phyloP scores from a whole-genome alignment of 164 flowering plant genomes.

The Tetrastigma voinierianum region DNA sequence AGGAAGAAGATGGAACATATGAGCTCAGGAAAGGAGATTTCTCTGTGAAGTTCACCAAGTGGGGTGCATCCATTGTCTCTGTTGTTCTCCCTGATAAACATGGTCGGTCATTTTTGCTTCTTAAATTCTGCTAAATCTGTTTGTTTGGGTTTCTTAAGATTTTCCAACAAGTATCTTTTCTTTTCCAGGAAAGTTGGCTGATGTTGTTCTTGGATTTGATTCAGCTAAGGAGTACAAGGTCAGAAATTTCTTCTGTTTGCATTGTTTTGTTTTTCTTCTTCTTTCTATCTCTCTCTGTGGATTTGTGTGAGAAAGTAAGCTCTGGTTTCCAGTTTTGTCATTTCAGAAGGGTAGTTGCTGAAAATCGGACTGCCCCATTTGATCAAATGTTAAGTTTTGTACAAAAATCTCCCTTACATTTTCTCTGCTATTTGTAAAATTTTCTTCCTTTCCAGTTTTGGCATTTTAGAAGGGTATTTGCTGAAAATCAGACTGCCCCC shows the following conservation, averaged over 20 bases:
- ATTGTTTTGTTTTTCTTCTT: not conserved
- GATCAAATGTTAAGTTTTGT: too few species aligned
- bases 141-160: not conserved
- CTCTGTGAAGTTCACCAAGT: slow-evolving; percentile 63
- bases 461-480: too few species aligned
- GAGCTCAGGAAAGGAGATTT: slow-evolving; percentile 62
- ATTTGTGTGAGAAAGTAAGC: too few species aligned
- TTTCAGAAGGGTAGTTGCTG: too few species aligned
- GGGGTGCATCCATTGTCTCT: slow-evolving; percentile 74
- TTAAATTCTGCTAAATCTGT: not conserved
- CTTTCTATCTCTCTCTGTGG: too few species aligned
- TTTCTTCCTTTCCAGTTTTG: too few species aligned
- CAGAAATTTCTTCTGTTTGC: not conserved
- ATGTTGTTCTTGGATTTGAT: slow-evolving; percentile 79
- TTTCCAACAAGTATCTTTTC: not conserved
- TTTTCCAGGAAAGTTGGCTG: slow-evolving; percentile 62
- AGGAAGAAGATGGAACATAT: slow-evolving; percentile 28
- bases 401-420: too few species aligned
- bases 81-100: slow-evolving; percentile 64
- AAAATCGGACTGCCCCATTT: too few species aligned
- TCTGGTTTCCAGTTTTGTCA: too few species aligned
- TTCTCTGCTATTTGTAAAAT: too few species aligned
- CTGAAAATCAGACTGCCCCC: too few species aligned
- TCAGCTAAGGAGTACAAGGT: slow-evolving; percentile 57
- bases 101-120: slow-evolving; percentile 32